Base-by-base conservation (phyloP, 495 filamentous ascomycete genomes). In the Lophium mytilinum region DNA sequence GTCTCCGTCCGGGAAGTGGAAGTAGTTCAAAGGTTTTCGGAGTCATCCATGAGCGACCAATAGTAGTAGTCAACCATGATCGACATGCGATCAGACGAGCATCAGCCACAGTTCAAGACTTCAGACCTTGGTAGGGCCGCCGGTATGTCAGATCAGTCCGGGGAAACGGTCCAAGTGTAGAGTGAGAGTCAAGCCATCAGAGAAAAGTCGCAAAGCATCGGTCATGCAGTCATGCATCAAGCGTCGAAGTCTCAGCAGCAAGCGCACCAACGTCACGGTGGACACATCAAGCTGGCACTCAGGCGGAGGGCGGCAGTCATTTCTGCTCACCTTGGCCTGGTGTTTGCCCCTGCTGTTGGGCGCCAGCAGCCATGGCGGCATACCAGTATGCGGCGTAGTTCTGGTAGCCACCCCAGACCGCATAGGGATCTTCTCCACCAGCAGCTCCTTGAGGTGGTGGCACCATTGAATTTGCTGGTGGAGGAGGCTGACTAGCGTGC, bases 311-410 rank as follows among this genome's bases (percentile, higher is more conserved):
- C 14, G 59, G 63, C 9, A 57, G 61, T 43, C 50, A 24, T 11
- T 50, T 56, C 35, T 59, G 50, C 9, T 47, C 55, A 52, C 58
- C 57, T 41, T 58, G 55, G 33, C 56, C 56, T 14, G 49, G 55
- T 33, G n/a, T 18, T 50, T 62, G 57, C 45, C 52, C 46, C 39
- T 41, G 46, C 46, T 62, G 62, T 67, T 65, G 62, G 36, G 53
- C 52, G 64, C 75, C 75, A 52, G 78, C 60, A 37, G 75, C 24
- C 24, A 30, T 30, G 24, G 24, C 73, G 47, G 79, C 76, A 67
- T 84, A 84, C 81, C 82, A 87, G 54, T 84, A 69, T n/a, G 80
- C 77, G 9, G 80, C 57, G 62, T 85, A 84, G 50, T 76, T 76
- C 50, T 83, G 70, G 64, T 85, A 85, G 48, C 83, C 83, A 37